Evolutionary conservation across 495 filamentous ascomycete species (phyloP).

Genomic region (Trichoderma reesei): DNA sequence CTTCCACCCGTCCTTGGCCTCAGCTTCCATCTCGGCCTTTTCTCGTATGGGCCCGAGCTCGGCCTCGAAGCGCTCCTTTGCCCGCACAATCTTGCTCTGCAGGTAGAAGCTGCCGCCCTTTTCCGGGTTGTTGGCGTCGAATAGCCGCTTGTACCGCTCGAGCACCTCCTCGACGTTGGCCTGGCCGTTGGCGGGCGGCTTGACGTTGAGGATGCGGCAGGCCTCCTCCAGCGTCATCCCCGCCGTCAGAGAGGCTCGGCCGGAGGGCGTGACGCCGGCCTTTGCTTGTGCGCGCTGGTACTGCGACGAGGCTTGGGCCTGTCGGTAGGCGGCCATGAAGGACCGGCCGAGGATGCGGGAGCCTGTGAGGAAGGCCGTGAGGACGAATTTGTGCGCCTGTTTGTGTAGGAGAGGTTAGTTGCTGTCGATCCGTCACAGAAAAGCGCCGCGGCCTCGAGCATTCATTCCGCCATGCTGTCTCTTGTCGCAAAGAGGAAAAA

Average conservation of each 20-base stretch:
- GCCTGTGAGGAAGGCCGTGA: constrained; percentile 84
- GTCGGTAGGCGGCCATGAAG: constrained; percentile 82
- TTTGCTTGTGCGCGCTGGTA: constrained; percentile 60
- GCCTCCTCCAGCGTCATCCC: constrained; percentile 91
- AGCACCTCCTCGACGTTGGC: constrained; percentile 66
- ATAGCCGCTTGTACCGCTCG: constrained; percentile 86
- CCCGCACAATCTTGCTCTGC: constrained; percentile 90
- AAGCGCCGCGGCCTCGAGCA: neutral
- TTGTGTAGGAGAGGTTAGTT: neutral
- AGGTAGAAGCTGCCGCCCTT: constrained; percentile 97
- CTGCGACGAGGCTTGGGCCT: constrained; percentile 77
- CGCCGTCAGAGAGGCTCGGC: constrained; percentile 42
- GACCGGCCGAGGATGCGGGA: constrained; percentile 85
- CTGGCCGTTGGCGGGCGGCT: constrained; percentile 70
- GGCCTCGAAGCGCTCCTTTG: constrained; percentile 82
- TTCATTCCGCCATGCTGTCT: neutral
- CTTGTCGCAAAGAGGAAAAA: neutral
- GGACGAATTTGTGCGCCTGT: constrained; percentile 90
- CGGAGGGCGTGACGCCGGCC: constrained; percentile 30
- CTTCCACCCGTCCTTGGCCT: constrained; percentile 77
- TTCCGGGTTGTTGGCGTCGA: constrained; percentile 85
- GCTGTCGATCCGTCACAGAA: neutral
- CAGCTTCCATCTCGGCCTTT: constrained; percentile 46
- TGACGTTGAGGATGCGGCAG: constrained; percentile 94
- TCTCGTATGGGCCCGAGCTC: constrained; percentile 52